phyloP scores from a whole-genome alignment of 2,329 filamentous ascomycete species.

The Polytolypa hystricis region DNA sequence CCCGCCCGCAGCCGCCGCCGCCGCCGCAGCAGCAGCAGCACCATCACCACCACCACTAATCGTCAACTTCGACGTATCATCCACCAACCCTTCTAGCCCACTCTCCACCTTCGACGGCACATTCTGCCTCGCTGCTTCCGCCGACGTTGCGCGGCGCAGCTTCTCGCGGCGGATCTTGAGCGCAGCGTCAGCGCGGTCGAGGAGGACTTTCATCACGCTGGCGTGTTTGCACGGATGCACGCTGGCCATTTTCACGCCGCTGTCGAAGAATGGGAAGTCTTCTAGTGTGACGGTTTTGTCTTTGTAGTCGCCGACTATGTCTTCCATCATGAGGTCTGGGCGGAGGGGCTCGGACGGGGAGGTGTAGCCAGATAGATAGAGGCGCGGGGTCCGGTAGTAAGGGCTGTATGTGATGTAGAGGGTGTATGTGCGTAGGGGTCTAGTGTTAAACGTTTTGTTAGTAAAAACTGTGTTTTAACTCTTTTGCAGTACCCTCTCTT shows the following conservation, averaged over 20 bases:
- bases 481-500: neutral
- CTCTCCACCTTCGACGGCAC: constrained; percentile 37
- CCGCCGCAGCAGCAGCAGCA: constrained; percentile 18
- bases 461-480: too few species aligned
- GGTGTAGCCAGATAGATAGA: constrained; percentile 87
- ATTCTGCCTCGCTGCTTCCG: constrained; percentile 30
- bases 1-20: constrained; percentile 28
- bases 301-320: constrained; percentile 92
- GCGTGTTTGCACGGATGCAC: constrained; percentile 97
- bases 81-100: constrained; percentile 77
- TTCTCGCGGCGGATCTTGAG: constrained; percentile 81
- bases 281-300: constrained; percentile 98
- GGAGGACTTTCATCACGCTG: constrained; percentile 92
- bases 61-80: constrained; percentile 57
- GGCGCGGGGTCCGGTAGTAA: constrained; percentile 88
- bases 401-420: constrained; percentile 97
- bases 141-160: constrained; percentile 51
- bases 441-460: constrained; percentile 35
- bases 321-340: constrained; percentile 85
- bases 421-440: constrained; percentile 82
- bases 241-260: constrained; percentile 87
- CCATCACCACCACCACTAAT: constrained; percentile 43
- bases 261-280: constrained; percentile 90
- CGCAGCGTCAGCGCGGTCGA: constrained; percentile 88
- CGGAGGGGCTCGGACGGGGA: constrained; percentile 69